Conservation (phyloP, 2,329 filamentous ascomycete species). For the Fusarium sp. region DNA sequence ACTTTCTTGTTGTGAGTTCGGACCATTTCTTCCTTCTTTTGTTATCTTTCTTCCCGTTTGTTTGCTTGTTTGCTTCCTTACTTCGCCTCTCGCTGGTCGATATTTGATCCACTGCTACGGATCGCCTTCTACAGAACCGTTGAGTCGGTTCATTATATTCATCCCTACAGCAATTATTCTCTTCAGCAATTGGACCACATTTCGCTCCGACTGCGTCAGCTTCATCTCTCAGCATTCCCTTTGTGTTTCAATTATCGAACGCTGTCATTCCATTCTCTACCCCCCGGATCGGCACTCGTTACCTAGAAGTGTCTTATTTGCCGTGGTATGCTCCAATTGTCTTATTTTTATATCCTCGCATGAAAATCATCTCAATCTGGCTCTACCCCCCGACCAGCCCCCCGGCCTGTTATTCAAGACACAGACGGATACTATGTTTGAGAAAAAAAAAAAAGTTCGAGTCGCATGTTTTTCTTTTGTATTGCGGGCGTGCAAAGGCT, state of each 20-base stretch:
- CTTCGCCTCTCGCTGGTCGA: conserved; percentile 43
- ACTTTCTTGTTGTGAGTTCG: conserved; percentile 76
- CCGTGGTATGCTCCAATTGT: conserved; percentile 46
- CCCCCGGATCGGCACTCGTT: conserved; percentile 36
- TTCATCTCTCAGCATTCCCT: conserved; percentile 44
- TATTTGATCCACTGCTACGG: conserved; percentile 17
- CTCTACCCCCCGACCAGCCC: conserved; percentile 34
- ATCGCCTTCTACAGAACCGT: conserved; percentile 24
- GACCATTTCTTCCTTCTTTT: conserved; percentile 44
- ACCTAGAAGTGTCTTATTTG: conserved; percentile 44
- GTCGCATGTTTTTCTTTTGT: conserved; percentile 34
- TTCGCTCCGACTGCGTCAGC: conserved; percentile 26
- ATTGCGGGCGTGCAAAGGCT: conserved; percentile 2
- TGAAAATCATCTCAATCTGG: conserved; percentile 41
- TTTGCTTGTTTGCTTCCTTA: conserved; percentile 27
- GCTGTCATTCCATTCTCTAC: conserved; percentile 38
- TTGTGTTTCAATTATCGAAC: conserved; percentile 45
- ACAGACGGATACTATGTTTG: conserved; percentile 4
- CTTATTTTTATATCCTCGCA: conserved; percentile 37
- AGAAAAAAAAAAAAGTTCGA: conserved; percentile 8
- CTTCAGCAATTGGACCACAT: conserved; percentile 20
- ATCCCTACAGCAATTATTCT: conserved; percentile 9
- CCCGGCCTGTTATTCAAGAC: conserved; percentile 37
- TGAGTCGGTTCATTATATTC: conserved; percentile 24
- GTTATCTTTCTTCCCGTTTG: conserved; percentile 9